These are phyloP conservation scores for Neofusicoccum sp. DNA, from an alignment of 2,329 filamentous ascomycete species.

Conservation along the genomic window DNA sequence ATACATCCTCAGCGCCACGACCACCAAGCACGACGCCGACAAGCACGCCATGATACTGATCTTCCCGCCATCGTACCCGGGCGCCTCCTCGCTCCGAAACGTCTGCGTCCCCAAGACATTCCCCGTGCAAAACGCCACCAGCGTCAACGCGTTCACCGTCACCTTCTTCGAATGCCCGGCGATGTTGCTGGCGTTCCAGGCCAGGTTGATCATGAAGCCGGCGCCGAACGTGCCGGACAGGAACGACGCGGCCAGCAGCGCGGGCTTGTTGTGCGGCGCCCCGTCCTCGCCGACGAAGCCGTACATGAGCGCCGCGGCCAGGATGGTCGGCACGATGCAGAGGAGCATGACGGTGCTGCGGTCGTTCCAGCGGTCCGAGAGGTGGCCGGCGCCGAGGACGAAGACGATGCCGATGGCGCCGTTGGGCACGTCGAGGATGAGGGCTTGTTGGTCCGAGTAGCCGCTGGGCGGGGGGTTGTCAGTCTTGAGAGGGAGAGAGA, in stretches of 20 bases:
- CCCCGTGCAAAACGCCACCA: slow-evolving; percentile 44
- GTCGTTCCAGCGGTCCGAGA: slow-evolving; percentile 39
- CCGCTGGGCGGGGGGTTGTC: slow-evolving; percentile 24
- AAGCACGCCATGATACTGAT: slow-evolving; percentile 34
- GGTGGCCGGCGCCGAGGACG: slow-evolving; percentile 39
- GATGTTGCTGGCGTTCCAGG: slow-evolving; percentile 48
- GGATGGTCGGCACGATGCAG: slow-evolving; percentile 48
- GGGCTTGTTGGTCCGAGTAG: slow-evolving; percentile 43
- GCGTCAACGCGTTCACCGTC: slow-evolving; percentile 47
- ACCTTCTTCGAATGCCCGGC: slow-evolving; percentile 53
- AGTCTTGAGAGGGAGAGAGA: not conserved
- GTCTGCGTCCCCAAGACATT: slow-evolving; percentile 48
- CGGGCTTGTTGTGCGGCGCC: slow-evolving; percentile 34
- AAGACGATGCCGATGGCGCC: slow-evolving; percentile 44
- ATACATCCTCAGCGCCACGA: slow-evolving; percentile 31
- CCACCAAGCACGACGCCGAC: slow-evolving; percentile 28
- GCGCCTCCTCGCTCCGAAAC: slow-evolving; percentile 43
- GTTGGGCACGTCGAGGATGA: slow-evolving; percentile 45
- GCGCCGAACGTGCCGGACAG: slow-evolving; percentile 36
- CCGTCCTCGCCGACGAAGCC: slow-evolving; percentile 31
- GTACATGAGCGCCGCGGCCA: slow-evolving; percentile 44
- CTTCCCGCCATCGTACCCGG: slow-evolving; percentile 42
- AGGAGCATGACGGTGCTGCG: slow-evolving; percentile 38
- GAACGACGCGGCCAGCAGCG: slow-evolving; percentile 32
- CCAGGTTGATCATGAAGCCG: slow-evolving; percentile 40